Evolutionary conservation across 805 yeast genomes (phyloP), one percentile per base, ranked within the genome.

Genomic region (Saccharomycopsis javanensis): DNA sequence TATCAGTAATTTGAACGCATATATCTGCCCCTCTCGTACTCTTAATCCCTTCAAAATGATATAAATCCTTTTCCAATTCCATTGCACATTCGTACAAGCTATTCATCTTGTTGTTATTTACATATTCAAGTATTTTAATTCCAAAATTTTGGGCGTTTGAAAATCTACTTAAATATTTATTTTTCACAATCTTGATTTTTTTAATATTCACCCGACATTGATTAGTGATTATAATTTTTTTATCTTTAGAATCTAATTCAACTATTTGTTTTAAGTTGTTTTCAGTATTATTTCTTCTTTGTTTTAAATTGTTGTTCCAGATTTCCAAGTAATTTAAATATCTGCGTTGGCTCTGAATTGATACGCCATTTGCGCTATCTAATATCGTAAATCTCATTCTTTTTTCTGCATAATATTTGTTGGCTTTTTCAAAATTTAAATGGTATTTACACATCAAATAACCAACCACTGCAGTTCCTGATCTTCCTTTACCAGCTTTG

Each of bases 401-500:
- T 54, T 76, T 72, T 6, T 64, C 57, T 2, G 85, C 80, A 66
- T 85, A 90, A 6, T 74, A 57, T 0, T 67, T 68, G 46, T 79
- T 72, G 1, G 90, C 87, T 18, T 72, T 75, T 1, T 71, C 68
- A 13, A 76, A 71, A 0, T 74, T 60, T 55, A 73, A 56, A 1
- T 70, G 70, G 34, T 68, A 67, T 54, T 69, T 66, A 54, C 73
- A 75, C 79, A 90, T 83, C 60, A 91, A 68, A 65, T 81, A 86
- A 0, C 90, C 88, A 59, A 87, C 80, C 5, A 79, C 79, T 1
- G 88, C 69, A 1, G 90, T 77, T 0, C 98, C 97, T 0, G 96
- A 84, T 28, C 98, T 73, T 0, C 98, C 98, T 69, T 89, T 90
- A 0, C 98, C 98, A 62, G 88, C 87, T 65, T 86, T 83, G 67